These are phyloP conservation scores for Escallonia rubra DNA, from an alignment of 129 eudicot genomes.

Conservation along the genomic window DNA sequence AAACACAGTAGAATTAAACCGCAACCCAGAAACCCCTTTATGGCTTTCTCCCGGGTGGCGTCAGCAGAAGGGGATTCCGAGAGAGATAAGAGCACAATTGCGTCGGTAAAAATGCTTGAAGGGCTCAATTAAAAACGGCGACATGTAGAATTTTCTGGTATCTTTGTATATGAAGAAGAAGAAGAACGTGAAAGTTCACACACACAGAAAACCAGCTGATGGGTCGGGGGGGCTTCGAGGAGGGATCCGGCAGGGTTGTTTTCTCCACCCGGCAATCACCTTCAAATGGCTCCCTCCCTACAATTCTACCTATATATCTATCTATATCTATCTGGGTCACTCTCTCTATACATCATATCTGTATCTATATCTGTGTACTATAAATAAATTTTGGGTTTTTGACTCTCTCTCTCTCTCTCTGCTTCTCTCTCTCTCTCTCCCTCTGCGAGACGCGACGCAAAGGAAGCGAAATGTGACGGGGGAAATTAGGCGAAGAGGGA, in stretches of 20 bases:
- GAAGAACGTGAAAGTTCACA: too few relatives aligned
- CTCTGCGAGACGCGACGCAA: constrained; percentile 29
- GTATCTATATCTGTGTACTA: not conserved
- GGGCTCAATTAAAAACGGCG: too few relatives aligned
- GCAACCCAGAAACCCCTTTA: constrained; percentile 16
- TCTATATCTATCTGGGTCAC: not conserved
- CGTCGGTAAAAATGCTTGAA: not conserved
- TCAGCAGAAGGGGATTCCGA: constrained; percentile 10
- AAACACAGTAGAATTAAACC: not conserved
- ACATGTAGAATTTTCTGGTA: too few relatives aligned
- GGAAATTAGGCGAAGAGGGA: constrained; percentile 10
- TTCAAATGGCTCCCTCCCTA: too few relatives aligned
- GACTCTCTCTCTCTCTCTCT: constrained; percentile 12
- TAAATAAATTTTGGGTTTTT: not conserved
- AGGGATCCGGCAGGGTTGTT: too few relatives aligned
- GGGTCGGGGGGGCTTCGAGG: too few relatives aligned
- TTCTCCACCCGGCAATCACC: too few relatives aligned
- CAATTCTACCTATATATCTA: not conserved
- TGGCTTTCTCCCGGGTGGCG: constrained; percentile 1
- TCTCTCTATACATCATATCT: constrained; percentile 8
- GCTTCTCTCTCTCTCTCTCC: constrained; percentile 23
- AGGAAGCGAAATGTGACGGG: constrained; percentile 19
- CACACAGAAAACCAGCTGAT: too few relatives aligned
- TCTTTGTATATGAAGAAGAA: too few relatives aligned
- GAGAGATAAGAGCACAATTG: constrained; percentile 1